A percentile compares a stretch with the other conserved stretches of the same genome.
phyloP scores from a whole-genome alignment of 441 rosid species.

The Corymbia citriodora region DNA sequence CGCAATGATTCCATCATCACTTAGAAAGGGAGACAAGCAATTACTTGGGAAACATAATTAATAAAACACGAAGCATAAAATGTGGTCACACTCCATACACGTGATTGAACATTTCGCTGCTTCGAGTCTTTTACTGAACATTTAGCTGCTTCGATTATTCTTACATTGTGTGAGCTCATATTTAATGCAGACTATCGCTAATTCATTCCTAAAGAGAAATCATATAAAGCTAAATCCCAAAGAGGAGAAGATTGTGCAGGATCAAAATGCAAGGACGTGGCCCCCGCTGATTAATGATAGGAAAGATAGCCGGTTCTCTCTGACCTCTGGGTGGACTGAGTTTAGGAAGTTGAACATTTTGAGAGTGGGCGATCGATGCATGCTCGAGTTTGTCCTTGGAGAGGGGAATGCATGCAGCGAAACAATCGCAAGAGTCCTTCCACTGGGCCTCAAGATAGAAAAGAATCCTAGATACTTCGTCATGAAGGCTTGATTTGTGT shows the following conservation, averaged over 20 bases:
- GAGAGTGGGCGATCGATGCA: background rate
- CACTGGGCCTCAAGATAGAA: background rate
- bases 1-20: no score
- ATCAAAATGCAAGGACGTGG: slow-evolving; percentile 23
- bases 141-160: background rate
- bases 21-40: no score
- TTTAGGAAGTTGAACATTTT: slow-evolving; percentile 5
- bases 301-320: background rate
- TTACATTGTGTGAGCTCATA: background rate
- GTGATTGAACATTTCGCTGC: background rate
- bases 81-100: background rate
- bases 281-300: slow-evolving; percentile 1
- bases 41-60: no score
- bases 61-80: no score
- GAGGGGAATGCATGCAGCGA: slow-evolving; percentile 1
- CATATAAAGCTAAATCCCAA: slow-evolving; percentile 1
- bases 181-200: slow-evolving; percentile 16
- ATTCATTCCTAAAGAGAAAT: background rate
- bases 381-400: slow-evolving; percentile 18
- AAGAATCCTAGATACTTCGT: background rate
- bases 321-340: slow-evolving; percentile 13
- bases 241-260: slow-evolving; percentile 1
- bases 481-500: background rate
- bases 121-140: background rate
- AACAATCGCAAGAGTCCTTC: slow-evolving; percentile 7